Conservation (phyloP, 345 rosid species). For the Gynandropsis gynandra region DNA sequence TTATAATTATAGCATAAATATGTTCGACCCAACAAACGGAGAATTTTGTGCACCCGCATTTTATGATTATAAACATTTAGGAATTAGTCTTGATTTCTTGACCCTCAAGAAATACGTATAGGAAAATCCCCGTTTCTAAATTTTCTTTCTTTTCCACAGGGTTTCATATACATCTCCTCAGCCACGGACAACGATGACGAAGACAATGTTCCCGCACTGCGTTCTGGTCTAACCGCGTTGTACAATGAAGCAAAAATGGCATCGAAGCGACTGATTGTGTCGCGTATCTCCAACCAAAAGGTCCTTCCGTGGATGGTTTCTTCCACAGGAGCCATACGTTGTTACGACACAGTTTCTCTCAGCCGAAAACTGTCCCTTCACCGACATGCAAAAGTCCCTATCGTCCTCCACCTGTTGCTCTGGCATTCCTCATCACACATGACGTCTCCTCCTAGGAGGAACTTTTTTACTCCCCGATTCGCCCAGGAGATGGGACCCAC, state of each 20-base stretch:
- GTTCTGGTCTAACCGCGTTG: conserved; percentile 64
- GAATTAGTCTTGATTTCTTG: no score
- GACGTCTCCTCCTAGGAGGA: conserved; percentile 28
- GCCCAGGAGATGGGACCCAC: conserved; percentile 24
- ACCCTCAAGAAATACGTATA: no score
- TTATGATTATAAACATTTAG: no score
- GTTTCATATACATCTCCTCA: conserved; percentile 85
- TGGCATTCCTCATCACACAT: conserved; percentile 47
- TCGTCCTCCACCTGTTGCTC: conserved; percentile 55
- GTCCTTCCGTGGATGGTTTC: conserved; percentile 92
- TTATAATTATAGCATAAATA: no score
- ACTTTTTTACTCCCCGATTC: conserved; percentile 14
- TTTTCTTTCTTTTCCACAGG: conserved; percentile 34
- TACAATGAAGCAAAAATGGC: conserved; percentile 56
- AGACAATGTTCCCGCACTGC: conserved; percentile 54
- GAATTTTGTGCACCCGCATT: no score
- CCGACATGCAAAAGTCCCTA: conserved; percentile 72
- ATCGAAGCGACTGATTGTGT: conserved; percentile 54
- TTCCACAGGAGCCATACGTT: conserved; percentile 78
- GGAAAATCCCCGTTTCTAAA: no score
- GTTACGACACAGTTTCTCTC: conserved; percentile 74
- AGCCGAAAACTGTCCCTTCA: conserved; percentile 92
- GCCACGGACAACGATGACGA: conserved; percentile 49
- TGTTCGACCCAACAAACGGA: no score
- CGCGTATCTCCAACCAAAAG: conserved; percentile 72